Evolutionary conservation across 257 asterid genomes (phyloP), one percentile per base, ranked within the genome.

Genomic region (Buddleja alternifolia): DNA sequence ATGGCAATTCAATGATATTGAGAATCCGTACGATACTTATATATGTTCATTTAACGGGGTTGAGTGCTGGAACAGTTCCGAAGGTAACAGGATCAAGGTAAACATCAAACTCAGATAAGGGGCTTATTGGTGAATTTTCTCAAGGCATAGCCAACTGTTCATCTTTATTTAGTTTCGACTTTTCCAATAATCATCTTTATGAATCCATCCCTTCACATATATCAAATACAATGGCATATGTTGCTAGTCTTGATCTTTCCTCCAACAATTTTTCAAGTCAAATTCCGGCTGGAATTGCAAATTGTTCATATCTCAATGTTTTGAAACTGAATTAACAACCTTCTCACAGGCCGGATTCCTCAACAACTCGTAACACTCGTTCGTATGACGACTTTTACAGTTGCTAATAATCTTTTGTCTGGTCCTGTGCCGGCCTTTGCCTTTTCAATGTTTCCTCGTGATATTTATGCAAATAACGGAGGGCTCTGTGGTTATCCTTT

Each of bases 71-170:
- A 3, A 7, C 1, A 2, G 4, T 51, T 1, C 1, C 23, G 3
- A 1, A 11, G 10, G 15, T 0, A 4, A 7, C 21, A 6, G 1
- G 3, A 6, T 56, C 62, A n/a, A n/a, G n/a, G 0, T n/a, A 6
- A 25, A n/a, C 44, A 56, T 56, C 62, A 29, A 4, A 8, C 62
- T 56, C 40, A 56, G 62, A 14, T 10, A 56, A 25, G 42, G 62
- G 60, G 21, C 62, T 56, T 32, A 56, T 10, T 21, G 62, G 62
- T n/a, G n/a, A 32, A n/a, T 56, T 56, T 56, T 42, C 64, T 19
- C 47, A 8, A 4, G 64, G 64, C 64, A 36, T 58, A 36, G 47
- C 64, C 25, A 58, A 58, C 64, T 58, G 64, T 3, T 15, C 24
- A 8, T 0, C 47, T 15, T 58, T 58, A 58, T 8, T 15, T 15